Evolutionary conservation across 805 yeast genomes (phyloP).

Genomic region (Schwanniomyces vanrijiae): DNA sequence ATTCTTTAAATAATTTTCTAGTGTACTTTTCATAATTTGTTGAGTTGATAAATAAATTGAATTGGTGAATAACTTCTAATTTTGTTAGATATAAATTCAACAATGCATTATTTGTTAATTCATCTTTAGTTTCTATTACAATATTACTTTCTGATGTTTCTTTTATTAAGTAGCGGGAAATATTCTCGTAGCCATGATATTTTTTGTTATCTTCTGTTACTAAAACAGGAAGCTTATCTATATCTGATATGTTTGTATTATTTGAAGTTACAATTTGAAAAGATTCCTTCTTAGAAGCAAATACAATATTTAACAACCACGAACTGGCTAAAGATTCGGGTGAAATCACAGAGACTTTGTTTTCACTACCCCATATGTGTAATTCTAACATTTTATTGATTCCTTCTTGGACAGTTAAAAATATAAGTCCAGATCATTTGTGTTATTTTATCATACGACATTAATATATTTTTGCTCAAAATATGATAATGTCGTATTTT

Average conservation of each 20-base stretch:
- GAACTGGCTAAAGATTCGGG: constrained; percentile 51
- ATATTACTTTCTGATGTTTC: neutral
- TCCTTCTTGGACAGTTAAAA: too few species aligned
- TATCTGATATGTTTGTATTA: constrained; percentile 54
- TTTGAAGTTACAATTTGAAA: constrained; percentile 52
- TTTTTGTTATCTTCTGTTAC: constrained; percentile 12
- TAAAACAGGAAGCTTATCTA: constrained; percentile 52
- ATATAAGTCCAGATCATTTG: too few species aligned
- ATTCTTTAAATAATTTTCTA: constrained; percentile 49
- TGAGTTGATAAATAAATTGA: constrained; percentile 55
- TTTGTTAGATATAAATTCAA: constrained; percentile 41
- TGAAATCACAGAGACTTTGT: constrained; percentile 43
- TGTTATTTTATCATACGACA: neutral
- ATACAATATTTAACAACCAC: constrained; percentile 37
- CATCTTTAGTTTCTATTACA: constrained; percentile 15
- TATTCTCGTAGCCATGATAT: constrained; percentile 19
- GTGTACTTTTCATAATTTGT: constrained; percentile 62
- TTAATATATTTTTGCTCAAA: neutral
- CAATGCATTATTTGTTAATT: constrained; percentile 46
- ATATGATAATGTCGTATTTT: neutral
- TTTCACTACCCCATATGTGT: constrained; percentile 56
- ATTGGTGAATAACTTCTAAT: constrained; percentile 50
- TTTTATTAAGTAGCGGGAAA: constrained; percentile 4
- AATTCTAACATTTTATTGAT: constrained; percentile 27
- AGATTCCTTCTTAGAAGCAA: constrained; percentile 8